Percentiles rank a stretch among this genome's conserved stretches.
Conservation (phyloP, 2,329 filamentous ascomycete species). For the Fusarium mundagurra region DNA sequence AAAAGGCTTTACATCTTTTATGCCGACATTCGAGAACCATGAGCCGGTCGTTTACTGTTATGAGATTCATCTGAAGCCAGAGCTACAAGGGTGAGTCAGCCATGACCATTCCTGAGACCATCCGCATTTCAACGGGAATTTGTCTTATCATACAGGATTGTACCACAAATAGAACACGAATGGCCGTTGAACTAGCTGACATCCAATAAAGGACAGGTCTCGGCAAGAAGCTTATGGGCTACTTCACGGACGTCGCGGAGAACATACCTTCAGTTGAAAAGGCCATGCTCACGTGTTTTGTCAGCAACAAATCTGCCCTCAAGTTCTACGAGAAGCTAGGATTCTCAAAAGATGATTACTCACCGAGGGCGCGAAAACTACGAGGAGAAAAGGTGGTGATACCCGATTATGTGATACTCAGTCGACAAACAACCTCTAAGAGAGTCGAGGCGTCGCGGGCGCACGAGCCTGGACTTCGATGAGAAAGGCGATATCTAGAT, state of each 20-base stretch:
- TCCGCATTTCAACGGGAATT: slow-evolving; percentile 4
- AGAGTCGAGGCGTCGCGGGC: slow-evolving; percentile 9
- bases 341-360: slow-evolving; percentile 64
- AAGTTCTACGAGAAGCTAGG: slow-evolving; percentile 71
- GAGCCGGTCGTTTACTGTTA: slow-evolving; percentile 79
- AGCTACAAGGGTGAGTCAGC: slow-evolving; percentile 62
- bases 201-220: slow-evolving; percentile 65
- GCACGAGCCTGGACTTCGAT: slow-evolving; percentile 19
- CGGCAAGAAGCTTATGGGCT: slow-evolving; percentile 66
- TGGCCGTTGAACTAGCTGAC: slow-evolving; percentile 12
- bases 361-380: slow-evolving; percentile 63
- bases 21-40: slow-evolving; percentile 75
- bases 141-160: neutral
- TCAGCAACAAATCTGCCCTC: slow-evolving; percentile 65
- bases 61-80: slow-evolving; percentile 74
- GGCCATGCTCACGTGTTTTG: slow-evolving; percentile 79
- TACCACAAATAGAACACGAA: neutral
- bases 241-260: slow-evolving; percentile 63
- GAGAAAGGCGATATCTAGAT: neutral
- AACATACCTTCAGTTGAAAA: slow-evolving; percentile 67
- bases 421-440: slow-evolving; percentile 52
- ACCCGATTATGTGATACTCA: slow-evolving; percentile 70
- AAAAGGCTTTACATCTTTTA: slow-evolving; percentile 71
- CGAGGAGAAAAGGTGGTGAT: slow-evolving; percentile 63
- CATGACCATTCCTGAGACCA: neutral